These are phyloP conservation scores for Tylopilus sp. DNA, from an alignment of 768 basidiomycete species.

Conservation along the genomic window DNA sequence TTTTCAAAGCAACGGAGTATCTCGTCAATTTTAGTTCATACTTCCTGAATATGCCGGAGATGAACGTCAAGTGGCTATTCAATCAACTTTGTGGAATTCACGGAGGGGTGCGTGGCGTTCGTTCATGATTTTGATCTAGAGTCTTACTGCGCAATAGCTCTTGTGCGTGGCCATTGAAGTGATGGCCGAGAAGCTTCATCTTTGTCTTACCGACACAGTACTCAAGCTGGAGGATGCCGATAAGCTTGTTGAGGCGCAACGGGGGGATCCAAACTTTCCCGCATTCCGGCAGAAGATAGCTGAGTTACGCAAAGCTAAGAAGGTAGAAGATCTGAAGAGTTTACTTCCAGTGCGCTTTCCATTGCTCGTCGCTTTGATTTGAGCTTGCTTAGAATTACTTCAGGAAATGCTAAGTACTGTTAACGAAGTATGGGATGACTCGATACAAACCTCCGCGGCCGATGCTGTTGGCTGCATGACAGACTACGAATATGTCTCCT, in stretches of 20 bases:
- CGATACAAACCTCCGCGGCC: neutral
- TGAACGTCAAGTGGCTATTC: too few species aligned
- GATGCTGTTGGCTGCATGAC: neutral
- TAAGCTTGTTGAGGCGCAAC: too few species aligned
- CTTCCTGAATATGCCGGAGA: neutral
- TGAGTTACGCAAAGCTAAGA: neutral
- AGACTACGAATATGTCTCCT: neutral
- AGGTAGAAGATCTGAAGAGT: neutral
- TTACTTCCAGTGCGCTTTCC: neutral
- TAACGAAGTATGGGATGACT: neutral
- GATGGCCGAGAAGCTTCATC: too few species aligned
- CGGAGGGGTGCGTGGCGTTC: too few species aligned
- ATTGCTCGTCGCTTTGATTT: neutral
- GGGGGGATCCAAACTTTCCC: too few species aligned
- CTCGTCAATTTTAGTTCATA: neutral
- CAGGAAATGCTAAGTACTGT: too few species aligned
- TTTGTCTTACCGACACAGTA: neutral
- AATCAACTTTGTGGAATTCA: too few species aligned
- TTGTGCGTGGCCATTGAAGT: too few species aligned
- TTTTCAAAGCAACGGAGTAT: neutral
- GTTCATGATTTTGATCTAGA: too few species aligned
- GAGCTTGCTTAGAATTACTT: too few species aligned
- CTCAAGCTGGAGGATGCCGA: neutral
- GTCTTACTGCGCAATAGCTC: too few species aligned
- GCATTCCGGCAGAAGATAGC: neutral